Conservation (phyloP, 257 asterid genomes). For the Coffea eugenioides region DNA sequence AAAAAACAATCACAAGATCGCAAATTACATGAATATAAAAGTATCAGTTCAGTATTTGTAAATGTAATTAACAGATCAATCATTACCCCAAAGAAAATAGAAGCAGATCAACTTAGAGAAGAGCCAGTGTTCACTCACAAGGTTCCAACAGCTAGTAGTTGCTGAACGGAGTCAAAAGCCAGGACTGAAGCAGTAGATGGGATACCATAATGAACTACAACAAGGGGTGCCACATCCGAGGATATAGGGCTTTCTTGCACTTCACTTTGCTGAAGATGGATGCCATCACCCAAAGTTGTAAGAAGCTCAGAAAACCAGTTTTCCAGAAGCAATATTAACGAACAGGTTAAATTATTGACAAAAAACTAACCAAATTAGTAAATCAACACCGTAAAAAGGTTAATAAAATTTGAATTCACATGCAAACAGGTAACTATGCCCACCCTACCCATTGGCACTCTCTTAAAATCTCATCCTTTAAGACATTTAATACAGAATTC, state of each 20-base stretch:
- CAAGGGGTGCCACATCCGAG: slow-evolving; percentile 49
- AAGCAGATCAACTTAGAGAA: slow-evolving; percentile 5
- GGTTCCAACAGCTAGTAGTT: slow-evolving; percentile 89
- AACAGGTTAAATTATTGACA: background rate
- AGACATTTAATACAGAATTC: background rate
- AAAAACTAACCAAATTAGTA: background rate
- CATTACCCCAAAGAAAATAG: background rate
- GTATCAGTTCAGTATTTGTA: background rate
- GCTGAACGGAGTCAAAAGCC: slow-evolving; percentile 79
- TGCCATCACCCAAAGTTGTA: slow-evolving; percentile 7
- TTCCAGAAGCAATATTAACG: background rate
- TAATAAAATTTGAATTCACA: background rate
- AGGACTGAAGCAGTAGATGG: slow-evolving; percentile 86
- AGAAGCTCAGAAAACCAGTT: background rate
- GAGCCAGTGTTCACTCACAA: slow-evolving; percentile 45
- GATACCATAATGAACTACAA: slow-evolving; percentile 84
- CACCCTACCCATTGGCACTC: background rate
- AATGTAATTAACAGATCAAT: background rate
- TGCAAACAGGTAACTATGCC: background rate
- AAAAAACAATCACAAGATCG: too few species aligned
- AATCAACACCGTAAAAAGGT: background rate
- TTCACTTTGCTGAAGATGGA: slow-evolving; percentile 33
- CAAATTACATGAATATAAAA: background rate
- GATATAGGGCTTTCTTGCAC: slow-evolving; percentile 35
- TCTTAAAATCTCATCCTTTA: background rate